Base-by-base conservation (phyloP, 2,329 filamentous ascomycete species). In the Colletotrichum sp. region DNA sequence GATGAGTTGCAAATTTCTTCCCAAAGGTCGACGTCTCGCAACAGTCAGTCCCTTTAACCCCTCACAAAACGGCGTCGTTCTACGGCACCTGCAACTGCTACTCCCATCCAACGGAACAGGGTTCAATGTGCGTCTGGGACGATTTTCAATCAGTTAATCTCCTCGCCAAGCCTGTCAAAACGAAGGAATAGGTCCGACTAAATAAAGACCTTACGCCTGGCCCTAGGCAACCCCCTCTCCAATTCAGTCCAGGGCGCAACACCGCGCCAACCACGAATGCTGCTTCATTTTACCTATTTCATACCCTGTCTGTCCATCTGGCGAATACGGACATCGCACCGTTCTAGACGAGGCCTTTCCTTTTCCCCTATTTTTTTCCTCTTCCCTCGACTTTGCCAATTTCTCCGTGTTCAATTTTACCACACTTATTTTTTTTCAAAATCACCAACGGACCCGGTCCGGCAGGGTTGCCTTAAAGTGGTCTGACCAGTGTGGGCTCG, bases 1-100 rank as follows among this genome's bases (percentile, higher is more conserved):
- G 70, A 66, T 47, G 67, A 55, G 61, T 73, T 62, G 71, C 71
- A 73, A 73, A 73, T 70, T 72, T 73, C 68, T 70, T 71, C 62
- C 55, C 21, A 24, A 38, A 55, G 59, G 59, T 59, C 61, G 29
- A 65, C 66, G 66, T 64, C 58, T 66, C 29, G 61, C 61, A 61
- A 29, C 21, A 54, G 54, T 24, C 27, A 27, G 43, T 31, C 38
- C 36, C 21, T 29, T 59, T 29, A 33, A 70, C 67, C 67, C 62
- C 61, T 66, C 24, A 62, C 66, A 57, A 66, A 71, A 66, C 71
- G 71, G 71, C 71, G 31, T 65, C 47, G 21, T 38, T 63, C n/a
- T 34, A 69, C 66, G 58, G 47, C 38, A 43, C 7, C 29, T 18
- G 5, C 38, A 43, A 12, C 29, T 18, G 5, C 29, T 55, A 33